Evolutionary conservation across 1,284 basidiomycete genomes (phyloP), one percentile per base, ranked within the genome.

Genomic region (Ceratobasidium sp.): DNA sequence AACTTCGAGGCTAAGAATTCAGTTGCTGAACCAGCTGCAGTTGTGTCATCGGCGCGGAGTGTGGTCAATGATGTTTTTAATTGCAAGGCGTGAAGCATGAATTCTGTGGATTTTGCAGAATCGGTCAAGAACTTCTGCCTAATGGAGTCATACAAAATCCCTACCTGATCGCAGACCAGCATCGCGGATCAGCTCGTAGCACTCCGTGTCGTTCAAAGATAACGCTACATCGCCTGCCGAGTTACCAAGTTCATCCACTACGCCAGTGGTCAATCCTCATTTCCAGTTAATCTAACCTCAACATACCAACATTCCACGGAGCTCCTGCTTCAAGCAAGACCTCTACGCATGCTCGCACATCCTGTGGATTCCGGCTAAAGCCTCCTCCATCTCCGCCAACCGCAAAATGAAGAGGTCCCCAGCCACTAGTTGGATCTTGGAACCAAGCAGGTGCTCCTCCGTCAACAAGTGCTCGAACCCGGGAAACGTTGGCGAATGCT

Each of bases 151-250:
- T 24, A 14, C 11, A 11, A 41, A 50, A 41, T 24, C 78, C 84
- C 76, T 79, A 93, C 94, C 94, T 82, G 93, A 88, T 77, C 96
- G 89, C 74, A 98, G 89, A 6, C 95, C 96, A 75, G 96, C 93
- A 83, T 96, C 91, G 22, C 93, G 88, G 67, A 98, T 92, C 67
- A 90, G 80, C 29, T 85, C 87, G 83, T 97, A 98, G 29, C 91
- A 91, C 51, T 85, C 84, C 73, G 85, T 82, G 79, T 96, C 89
- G 78, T 97, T 96, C 81, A 93, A 86, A 5, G 94, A 96, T 53
- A 96, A 84, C 4, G 95, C 93, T 62, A 98, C 89, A 79, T 98
- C 96, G 6, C 92, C 95, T 0, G 96, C 93, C 6, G 94, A 96
- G 79, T 93, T 89, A 50, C 90, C 90, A 75, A 91, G 83, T 75